Base-by-base conservation (phyloP, 108 stramenopile genomes). In the Skeletonema grethae region DNA sequence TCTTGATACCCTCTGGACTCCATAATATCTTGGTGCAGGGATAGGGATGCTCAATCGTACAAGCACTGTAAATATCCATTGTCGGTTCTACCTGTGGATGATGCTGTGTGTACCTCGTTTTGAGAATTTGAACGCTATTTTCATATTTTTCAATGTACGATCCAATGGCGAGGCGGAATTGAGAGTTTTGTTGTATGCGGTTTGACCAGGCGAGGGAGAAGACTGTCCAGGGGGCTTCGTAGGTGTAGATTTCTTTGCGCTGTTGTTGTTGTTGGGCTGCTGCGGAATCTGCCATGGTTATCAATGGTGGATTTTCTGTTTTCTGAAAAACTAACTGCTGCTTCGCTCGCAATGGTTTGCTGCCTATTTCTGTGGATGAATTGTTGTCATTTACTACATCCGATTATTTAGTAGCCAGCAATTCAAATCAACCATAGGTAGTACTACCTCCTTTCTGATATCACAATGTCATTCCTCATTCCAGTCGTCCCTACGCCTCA, bases 181-280 rank as follows among this genome's bases (percentile, higher is more conserved):
- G 83, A 7, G 90, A 86, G 1, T 69, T 50, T 2, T 82, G 65
- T 57, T 97, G 91, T 8, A 65, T 61, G 61, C 95, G 82, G 69
- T 96, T 83, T 72, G 86, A 86, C 96, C 97, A 98, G 11, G 96
- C 97, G 83, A 99, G 71, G 5, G 93, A 86, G 72, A 88, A 99
- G 5, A 97, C 92, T 3, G 88, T 93, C 99, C 99, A 99, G 39
- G 97, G 97, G 30, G 98, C 98, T 57, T 93, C 72, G 71, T 98
- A 99, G 5, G 98, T 99, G 80, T 98, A 98, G 61, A 98, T 99
- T 82, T 99, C 99, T 70, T 96, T 95, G 11, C 92, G 89, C 58
- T 85, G 87, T 10, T 67, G 32, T 67, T 18, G 36, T 38, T 38
- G 36, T 38, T 38, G 36, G 0, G 8, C 36, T 38, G 36, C 46